Conservation (phyloP, 176 grass and related monocot species). For the Coix lacrymajobi region DNA sequence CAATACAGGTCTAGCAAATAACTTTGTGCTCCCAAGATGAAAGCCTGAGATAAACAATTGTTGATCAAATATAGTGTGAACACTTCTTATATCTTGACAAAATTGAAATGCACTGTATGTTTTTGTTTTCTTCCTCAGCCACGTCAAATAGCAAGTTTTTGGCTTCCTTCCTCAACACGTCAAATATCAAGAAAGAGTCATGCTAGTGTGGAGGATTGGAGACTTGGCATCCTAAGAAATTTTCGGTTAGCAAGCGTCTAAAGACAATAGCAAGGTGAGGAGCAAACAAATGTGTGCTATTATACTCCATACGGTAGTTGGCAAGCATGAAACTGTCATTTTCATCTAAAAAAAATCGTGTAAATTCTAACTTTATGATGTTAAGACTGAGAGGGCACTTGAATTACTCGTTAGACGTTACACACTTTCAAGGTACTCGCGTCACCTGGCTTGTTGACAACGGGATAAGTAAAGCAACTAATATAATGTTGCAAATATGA, state of each 20-base stretch:
- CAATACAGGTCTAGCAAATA: background rate
- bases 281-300: too few species aligned
- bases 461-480: background rate
- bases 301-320: background rate
- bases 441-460: background rate
- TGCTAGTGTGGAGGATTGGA: too few species aligned
- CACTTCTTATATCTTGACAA: background rate
- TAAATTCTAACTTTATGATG: background rate
- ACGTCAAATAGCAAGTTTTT: too few species aligned
- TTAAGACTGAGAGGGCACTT: background rate
- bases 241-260: background rate
- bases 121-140: too few species aligned
- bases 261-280: too few species aligned
- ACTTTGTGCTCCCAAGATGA: background rate
- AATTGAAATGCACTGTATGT: too few species aligned
- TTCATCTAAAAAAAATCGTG: background rate
- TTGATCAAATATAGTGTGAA: background rate
- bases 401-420: background rate
- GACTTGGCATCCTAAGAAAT: too few species aligned
- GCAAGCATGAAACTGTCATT: background rate
- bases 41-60: background rate
- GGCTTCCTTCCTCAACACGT: too few species aligned
- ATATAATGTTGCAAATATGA: background rate
- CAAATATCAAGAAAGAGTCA: too few species aligned
- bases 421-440: background rate